phyloP scores from a whole-genome alignment of 371 early-diverging fungal species.

The Basidiobolus meristosporus region DNA sequence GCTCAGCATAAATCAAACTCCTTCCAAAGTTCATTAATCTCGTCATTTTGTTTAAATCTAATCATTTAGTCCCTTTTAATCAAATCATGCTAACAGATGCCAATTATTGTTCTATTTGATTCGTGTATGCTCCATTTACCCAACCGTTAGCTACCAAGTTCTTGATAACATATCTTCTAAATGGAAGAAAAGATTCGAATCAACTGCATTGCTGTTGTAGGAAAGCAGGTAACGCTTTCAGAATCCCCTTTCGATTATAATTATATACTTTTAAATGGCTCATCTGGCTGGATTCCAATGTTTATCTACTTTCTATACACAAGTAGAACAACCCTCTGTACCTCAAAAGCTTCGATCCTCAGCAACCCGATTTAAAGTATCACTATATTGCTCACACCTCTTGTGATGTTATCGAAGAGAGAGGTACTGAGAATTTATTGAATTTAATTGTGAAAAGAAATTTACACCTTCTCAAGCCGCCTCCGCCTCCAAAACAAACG shows the following conservation, averaged over 20 bases:
- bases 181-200: too few species aligned
- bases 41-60: too few species aligned
- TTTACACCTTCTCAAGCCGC: constrained; percentile 5
- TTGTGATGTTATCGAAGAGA: constrained; percentile 73
- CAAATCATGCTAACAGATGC: too few species aligned
- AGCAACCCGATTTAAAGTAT: constrained; percentile 64
- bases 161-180: too few species aligned
- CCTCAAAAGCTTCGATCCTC: constrained; percentile 48
- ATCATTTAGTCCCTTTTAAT: too few species aligned
- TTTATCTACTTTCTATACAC: background rate
- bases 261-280: background rate
- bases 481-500: constrained; percentile 39
- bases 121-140: too few species aligned
- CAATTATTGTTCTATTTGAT: too few species aligned
- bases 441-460: background rate
- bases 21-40: too few species aligned
- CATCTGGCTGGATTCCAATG: background rate
- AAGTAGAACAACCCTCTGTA: constrained; percentile 66
- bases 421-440: constrained; percentile 18
- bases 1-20: too few species aligned
- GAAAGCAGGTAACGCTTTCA: constrained; percentile 18
- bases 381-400: constrained; percentile 78
- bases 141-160: too few species aligned
- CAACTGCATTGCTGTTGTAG: constrained; percentile 57
- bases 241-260: background rate